Conservation (phyloP, 257 asterid species). For the Lycium ferocissimum region DNA sequence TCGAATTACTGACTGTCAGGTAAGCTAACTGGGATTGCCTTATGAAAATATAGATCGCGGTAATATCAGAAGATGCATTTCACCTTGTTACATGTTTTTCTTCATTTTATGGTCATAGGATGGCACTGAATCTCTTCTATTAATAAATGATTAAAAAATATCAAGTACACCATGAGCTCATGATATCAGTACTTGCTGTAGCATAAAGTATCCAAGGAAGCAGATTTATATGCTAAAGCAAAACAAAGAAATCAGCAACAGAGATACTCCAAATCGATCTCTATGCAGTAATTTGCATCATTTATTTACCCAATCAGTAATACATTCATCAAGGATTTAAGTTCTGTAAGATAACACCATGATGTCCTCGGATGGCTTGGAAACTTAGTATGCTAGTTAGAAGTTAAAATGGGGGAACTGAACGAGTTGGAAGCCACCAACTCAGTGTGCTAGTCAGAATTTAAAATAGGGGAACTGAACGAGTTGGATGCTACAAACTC, state of each 20-base stretch:
- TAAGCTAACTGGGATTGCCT: not conserved
- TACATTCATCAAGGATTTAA: not conserved
- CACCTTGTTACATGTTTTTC: not conserved
- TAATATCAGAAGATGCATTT: not conserved
- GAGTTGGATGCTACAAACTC: not conserved
- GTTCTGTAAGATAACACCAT: constrained; percentile 11
- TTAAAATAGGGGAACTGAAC: not conserved
- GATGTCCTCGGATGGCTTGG: not conserved
- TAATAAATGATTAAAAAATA: constrained; percentile 8
- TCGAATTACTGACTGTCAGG: not conserved
- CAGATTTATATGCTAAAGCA: not conserved
- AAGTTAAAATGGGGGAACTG: not conserved
- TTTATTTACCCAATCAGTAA: constrained; percentile 1
- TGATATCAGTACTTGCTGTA: constrained; percentile 1
- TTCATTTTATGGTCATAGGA: not conserved
- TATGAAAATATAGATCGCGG: constrained; percentile 7
- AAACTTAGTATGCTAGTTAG: constrained; percentile 6
- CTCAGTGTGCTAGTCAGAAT: not conserved
- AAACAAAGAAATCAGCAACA: constrained; percentile 1
- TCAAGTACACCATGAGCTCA: not conserved
- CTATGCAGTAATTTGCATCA: constrained; percentile 2
- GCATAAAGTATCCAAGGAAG: constrained; percentile 18
- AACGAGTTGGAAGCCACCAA: not conserved
- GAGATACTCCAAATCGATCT: not conserved
- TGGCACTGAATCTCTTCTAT: not conserved